Base-by-base conservation (phyloP, 805 yeast species). In the Ogataea ganodermae region DNA sequence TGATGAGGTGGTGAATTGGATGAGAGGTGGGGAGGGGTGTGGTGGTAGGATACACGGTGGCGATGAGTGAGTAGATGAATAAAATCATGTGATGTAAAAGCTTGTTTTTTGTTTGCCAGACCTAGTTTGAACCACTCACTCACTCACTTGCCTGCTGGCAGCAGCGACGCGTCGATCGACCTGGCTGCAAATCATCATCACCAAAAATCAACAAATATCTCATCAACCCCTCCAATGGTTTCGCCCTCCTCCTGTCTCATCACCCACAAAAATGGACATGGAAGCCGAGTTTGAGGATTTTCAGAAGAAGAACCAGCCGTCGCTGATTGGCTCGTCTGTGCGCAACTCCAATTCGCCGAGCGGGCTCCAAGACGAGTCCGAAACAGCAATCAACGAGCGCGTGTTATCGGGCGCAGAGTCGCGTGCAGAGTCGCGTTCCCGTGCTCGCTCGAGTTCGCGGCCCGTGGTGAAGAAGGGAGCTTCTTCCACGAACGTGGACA, bases 221-320 rank as follows among this genome's bases (percentile, higher is more conserved):
- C 31, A 27, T 14, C 31, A 12, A 13, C 33, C 17, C 17, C 17
- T n/a, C 8, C 16, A 4, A 16, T 18, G 3, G 17, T 8, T 16
- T 3, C 17, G 13, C 18, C 33, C 33, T n/a, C 33, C 33, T 8
- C 13, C 3, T 30, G 8, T 8, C 18, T 4, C 12, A 24, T 22
- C n/a, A 24, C 20, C 27, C 20, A 12, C 4, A 44, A 58, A 50
- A 22, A 77, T 77, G 81, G 80, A 77, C 59, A 69, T 74, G 61
- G 80, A 76, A 64, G 68, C 69, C 52, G 81, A 79, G 62, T 69
- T 76, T 53, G 80, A 78, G 62, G 74, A 72, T 51, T 79, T 79
- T 14, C 79, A 78, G 56, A 72, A 67, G 56, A 67, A 71, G 42
- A 51, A 62, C 30, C 62, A 72, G 18, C 83, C 84, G 8, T 77